Base-by-base conservation (phyloP, 345 rosid genomes). In the Corchorus capsularis region DNA sequence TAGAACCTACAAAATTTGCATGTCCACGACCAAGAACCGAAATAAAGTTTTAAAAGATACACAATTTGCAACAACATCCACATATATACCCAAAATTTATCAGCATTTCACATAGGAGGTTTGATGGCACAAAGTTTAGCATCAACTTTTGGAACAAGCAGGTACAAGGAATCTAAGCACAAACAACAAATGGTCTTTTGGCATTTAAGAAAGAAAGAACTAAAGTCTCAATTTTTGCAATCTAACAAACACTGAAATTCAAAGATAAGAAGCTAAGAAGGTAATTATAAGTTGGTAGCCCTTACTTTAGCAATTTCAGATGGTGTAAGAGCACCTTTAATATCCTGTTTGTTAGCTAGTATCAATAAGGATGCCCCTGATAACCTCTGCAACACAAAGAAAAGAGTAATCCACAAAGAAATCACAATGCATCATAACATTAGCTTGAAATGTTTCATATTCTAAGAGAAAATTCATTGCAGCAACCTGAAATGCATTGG, bases 321-420 rank as follows among this genome's bases (percentile, higher is more conserved):
- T 10, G 98, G 98, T 11, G 89, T 79, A 78, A 95, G 94, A 50
- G 97, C 91, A 68, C 98, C 96, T 80, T 88, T 90, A 62, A 92
- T 93, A 77, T 95, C 98, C 79, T 93, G 99, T 86, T 95, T 95
- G 77, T 93, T 93, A 22, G 98, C 99, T 16, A 93, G 79, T 80
- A 93, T 84, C 63, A 95, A 84, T 80, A 95, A 85, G 55, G 99
- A 93, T 61, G 98, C 90, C n/a, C 98, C 97, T 3, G 97, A 92
- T 6, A 93, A 79, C 80, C 98, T 90, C 97, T 95, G 91, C 83
- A 77, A 84, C 22, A 57, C 34, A 61, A 64, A 72, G 69, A 77
- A 13, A 10, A 41, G 59, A 8, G 41, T 74, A 61, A 6, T 10
- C 13, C 49, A n/a, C n/a, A 7, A 69, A 7, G 43, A 50, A 49